Evolutionary conservation across 2,329 filamentous ascomycete species (phyloP).

Genomic region (Neonectria magnoliae): DNA sequence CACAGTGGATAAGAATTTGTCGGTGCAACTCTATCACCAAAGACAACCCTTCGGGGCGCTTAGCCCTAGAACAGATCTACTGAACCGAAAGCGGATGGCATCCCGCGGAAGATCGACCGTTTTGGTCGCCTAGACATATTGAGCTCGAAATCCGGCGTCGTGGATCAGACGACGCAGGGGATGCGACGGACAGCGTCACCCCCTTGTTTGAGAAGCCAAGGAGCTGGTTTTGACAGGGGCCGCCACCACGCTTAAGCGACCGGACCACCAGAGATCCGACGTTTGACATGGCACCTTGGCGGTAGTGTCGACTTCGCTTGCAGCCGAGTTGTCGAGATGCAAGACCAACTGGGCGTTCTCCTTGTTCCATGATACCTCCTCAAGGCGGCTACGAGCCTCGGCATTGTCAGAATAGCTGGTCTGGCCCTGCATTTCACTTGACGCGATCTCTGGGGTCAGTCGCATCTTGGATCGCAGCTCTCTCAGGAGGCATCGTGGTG

Average conservation of each 20-base stretch:
- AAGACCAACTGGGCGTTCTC: not conserved
- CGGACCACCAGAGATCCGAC: not conserved
- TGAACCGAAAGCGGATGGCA: not conserved
- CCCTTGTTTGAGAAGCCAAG: conserved; percentile 16
- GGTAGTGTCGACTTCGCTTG: not conserved
- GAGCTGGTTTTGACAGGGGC: conserved; percentile 5
- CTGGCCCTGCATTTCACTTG: not conserved
- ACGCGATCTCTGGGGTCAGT: not conserved
- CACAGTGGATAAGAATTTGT: not conserved
- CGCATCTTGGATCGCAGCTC: not conserved
- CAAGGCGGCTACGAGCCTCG: not conserved
- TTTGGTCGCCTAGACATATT: not conserved
- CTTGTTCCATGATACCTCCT: not conserved
- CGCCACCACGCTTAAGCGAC: conserved; percentile 2
- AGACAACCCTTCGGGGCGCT: not conserved
- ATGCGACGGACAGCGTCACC: conserved; percentile 16
- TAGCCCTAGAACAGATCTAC: not conserved
- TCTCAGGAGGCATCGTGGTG: not conserved
- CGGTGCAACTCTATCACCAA: not conserved
- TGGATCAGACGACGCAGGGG: not conserved
- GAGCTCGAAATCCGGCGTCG: not conserved
- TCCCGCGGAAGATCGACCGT: not conserved
- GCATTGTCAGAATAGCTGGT: not conserved
- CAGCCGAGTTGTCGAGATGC: not conserved
- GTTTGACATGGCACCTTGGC: not conserved